Evolutionary conservation across 2,329 filamentous ascomycete genomes (phyloP).

Genomic region (Akanthomyces lecanii): DNA sequence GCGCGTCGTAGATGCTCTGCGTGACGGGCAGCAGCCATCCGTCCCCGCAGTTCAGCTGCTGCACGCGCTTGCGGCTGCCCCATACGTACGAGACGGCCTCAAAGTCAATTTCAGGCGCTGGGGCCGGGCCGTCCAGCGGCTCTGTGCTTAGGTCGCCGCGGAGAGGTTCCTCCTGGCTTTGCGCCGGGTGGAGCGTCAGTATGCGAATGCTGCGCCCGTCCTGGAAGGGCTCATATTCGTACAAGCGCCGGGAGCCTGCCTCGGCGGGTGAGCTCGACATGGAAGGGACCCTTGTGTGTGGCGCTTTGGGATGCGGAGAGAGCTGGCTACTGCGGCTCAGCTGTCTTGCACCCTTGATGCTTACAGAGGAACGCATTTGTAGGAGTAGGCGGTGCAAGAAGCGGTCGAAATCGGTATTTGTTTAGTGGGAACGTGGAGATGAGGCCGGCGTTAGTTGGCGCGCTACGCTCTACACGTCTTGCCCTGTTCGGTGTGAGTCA

Average conservation of each 20-base stretch:
- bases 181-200: constrained; percentile 8
- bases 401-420: background rate
- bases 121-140: background rate
- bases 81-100: constrained; percentile 13
- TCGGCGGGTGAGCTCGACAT: background rate
- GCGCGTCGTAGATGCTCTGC: constrained; percentile 26
- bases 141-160: background rate
- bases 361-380: background rate
- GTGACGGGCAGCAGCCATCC: background rate
- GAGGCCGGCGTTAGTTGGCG: background rate
- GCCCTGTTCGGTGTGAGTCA: background rate
- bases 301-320: background rate
- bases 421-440: constrained; percentile 2
- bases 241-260: background rate
- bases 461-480: background rate
- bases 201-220: constrained; percentile 7
- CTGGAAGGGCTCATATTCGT: constrained; percentile 7
- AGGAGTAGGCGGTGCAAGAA: background rate
- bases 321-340: background rate
- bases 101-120: background rate
- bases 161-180: background rate
- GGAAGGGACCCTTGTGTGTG: background rate
- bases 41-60: background rate
- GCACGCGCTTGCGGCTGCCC: constrained; percentile 4
- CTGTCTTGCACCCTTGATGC: background rate